phyloP scores from a whole-genome alignment of 2,329 filamentous ascomycete genomes.

The Spiromastix sp. region DNA sequence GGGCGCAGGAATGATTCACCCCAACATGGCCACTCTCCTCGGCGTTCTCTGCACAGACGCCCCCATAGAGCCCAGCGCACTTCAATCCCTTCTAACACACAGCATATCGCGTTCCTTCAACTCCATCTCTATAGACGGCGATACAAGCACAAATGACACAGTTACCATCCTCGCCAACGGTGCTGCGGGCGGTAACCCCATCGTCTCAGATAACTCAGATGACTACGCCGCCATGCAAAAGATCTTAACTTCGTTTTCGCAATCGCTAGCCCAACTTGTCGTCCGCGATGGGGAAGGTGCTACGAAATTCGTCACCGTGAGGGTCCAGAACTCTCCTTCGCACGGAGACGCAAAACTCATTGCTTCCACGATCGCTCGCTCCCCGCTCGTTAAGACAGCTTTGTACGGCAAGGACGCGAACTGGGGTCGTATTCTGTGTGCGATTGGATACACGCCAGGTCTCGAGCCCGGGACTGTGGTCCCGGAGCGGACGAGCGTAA shows the following conservation, averaged over 20 bases:
- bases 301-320: conserved; percentile 94
- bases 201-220: conserved; percentile 40
- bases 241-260: conserved; percentile 66
- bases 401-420: conserved; percentile 96
- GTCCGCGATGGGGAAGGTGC: conserved; percentile 95
- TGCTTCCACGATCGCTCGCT: conserved; percentile 79
- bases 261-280: conserved; percentile 80
- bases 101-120: conserved; percentile 86
- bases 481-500: conserved; percentile 48
- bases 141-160: conserved; percentile 96
- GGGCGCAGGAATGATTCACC: conserved; percentile 97
- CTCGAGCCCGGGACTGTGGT: conserved; percentile 37
- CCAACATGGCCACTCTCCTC: conserved; percentile 95
- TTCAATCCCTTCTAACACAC: conserved; percentile 59
- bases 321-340: conserved; percentile 61
- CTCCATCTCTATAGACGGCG: conserved; percentile 91
- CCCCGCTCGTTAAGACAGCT: conserved; percentile 91
- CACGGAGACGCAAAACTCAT: conserved; percentile 66
- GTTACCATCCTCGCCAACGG: conserved; percentile 92
- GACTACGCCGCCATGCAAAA: conserved; percentile 63
- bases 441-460: conserved; percentile 66
- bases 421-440: conserved; percentile 95
- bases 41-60: conserved; percentile 89
- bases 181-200: conserved; percentile 62
- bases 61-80: conserved; percentile 57